Evolutionary conservation across 148 eudicot species (phyloP), one percentile per base, ranked within the genome.

Genomic region (Camellia sinensis): DNA sequence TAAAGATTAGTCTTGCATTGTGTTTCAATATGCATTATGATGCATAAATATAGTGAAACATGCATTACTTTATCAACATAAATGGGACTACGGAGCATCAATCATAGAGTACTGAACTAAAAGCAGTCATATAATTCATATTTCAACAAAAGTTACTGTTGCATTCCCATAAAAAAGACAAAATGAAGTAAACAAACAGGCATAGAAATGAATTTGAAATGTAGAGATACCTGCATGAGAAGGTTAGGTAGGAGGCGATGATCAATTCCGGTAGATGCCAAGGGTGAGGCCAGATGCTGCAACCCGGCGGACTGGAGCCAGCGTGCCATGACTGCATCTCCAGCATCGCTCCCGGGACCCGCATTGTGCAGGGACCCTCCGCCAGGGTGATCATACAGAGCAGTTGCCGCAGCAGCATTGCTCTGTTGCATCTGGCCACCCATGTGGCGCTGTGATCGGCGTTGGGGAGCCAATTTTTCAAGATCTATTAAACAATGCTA

Each of bases 371-470:
- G 77, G 66, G 88, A 78, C 78, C 88, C 91, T 52, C 89, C 88
- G 53, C 90, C 85, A 53, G 93, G 90, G 75, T 90, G 93, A 86
- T 91, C 97, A 80, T 93, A 96, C 95, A 96, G 92, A 89, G 99
- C 92, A 85, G 91, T 82, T 73, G 97, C 37, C 37, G 37, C 92
- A 46, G 96, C 89, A 77, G 93, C 89, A 84, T 88, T 92, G 90
- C 95, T 88, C 98, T 96, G 99, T 78, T 93, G 98, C 95, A 92
- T 90, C 92, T 96, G 99, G 88, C 99, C 99, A 90, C 97, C 97
- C 93, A 89, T 90, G 92, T 89, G 99, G 99, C 99, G 99, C 97
- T 93, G 97, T 45, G 97, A 87, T 79, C 97, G 90, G 86, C 97
- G 94, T 92, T 93, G 98, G 12, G 99, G 98, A 83, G 99, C 98